Base-by-base conservation (phyloP, 768 basidiomycete species). In the Glaciozyma martinii region DNA sequence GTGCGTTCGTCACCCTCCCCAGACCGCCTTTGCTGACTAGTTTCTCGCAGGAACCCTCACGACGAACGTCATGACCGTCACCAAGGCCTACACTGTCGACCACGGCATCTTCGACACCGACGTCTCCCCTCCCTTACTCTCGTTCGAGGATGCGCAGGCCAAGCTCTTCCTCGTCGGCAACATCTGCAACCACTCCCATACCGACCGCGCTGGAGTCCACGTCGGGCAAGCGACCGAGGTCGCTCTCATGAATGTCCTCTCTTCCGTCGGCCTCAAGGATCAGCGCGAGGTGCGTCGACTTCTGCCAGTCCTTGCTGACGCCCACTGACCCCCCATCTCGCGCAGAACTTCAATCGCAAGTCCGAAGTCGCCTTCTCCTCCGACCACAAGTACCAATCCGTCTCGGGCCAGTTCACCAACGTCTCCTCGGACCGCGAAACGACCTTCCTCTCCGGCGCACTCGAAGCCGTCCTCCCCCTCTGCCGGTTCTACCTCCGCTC, bases 21-120 rank as follows among this genome's bases (percentile, higher is more conserved):
- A 16, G 27, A 27, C n/a, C 19, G 3, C 32, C 8, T 49, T 29
- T 33, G 54, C 21, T 25, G 10, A 43, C 18, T 30, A 29, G 10
- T 33, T 10, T 46, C 32, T n/a, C 8, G 2, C 60, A 81, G 90
- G 92, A 25, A 98, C 93, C 1, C 77, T 97, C 66, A 98, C 93
- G 2, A 91, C 86, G 76, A 98, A 98, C 76, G 91, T 95, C 72
- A 92, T 94, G 79, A 95, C 91, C 0, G 90, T 97, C 3, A 89
- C 86, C 0, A 87, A 92, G 68, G 80, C 87, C 13, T 97, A 95
- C 76, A 80, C 85, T 0, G 88, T 94, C 12, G 93, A 95, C 70
- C 61, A 65, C 27, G 93, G 94, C 74, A 79, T 80, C 5, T 74
- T 89, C 33, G 80, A 80, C 55, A 76, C 95, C 25, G 86, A 89